phyloP scores from a whole-genome alignment of 495 filamentous ascomycete species.

The Rostrohypoxylon terebratum region DNA sequence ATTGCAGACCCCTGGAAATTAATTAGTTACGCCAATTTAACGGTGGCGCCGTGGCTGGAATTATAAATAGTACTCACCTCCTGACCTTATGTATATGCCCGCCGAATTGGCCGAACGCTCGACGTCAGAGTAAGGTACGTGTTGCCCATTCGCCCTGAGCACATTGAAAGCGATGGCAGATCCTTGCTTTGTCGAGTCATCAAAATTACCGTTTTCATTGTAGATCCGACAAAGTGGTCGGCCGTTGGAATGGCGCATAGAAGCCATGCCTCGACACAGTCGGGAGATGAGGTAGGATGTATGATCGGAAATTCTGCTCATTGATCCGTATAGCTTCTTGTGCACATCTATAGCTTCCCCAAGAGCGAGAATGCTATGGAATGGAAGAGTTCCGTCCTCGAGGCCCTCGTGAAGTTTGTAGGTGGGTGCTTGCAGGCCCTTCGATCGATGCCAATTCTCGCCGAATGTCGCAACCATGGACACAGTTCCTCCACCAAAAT shows the following conservation, averaged over 20 bases:
- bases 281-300: slow-evolving; percentile 66
- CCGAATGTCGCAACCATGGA: slow-evolving; percentile 71
- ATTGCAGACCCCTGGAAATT: slow-evolving; percentile 58
- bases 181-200: slow-evolving; percentile 71
- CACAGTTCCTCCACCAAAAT: slow-evolving; percentile 84
- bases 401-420: slow-evolving; percentile 71
- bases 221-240: slow-evolving; percentile 69
- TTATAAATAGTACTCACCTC: slow-evolving; percentile 62
- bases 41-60: slow-evolving; percentile 59
- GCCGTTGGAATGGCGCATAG: slow-evolving; percentile 71
- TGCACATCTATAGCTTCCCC: slow-evolving; percentile 77
- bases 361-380: slow-evolving; percentile 80
- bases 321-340: slow-evolving; percentile 68
- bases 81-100: slow-evolving; percentile 76
- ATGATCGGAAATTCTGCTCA: slow-evolving; percentile 72
- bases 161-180: slow-evolving; percentile 80
- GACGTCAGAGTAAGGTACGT: slow-evolving; percentile 68
- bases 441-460: slow-evolving; percentile 73
- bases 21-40: slow-evolving; percentile 61
- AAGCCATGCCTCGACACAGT: slow-evolving; percentile 63
- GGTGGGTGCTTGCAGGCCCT: slow-evolving; percentile 55
- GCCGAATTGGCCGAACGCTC: slow-evolving; percentile 71
- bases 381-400: slow-evolving; percentile 84
- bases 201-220: slow-evolving; percentile 64
- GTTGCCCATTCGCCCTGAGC: slow-evolving; percentile 62